A percentile compares a stretch with the other conserved stretches of the same genome.
Conservation (phyloP, 2,329 filamentous ascomycete species). For the Tolypocladium sp. region DNA sequence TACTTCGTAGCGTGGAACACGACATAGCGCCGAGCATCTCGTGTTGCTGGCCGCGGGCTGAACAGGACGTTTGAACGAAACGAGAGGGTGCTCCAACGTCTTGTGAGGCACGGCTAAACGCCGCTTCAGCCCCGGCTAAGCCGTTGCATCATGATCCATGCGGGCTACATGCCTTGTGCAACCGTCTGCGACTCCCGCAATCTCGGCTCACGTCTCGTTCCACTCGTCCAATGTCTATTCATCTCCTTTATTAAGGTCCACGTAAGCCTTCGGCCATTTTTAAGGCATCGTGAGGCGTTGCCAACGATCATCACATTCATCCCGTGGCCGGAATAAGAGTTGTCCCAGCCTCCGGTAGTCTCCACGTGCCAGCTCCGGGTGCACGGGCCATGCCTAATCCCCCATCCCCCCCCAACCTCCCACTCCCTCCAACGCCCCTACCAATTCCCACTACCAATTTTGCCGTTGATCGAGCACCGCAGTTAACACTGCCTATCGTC, state of each 20-base stretch:
- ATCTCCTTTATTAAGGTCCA: neutral
- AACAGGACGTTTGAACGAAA: neutral
- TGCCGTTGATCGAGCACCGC: constrained; percentile 21
- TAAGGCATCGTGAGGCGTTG: neutral
- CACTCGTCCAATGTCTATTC: neutral
- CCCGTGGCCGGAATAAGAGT: constrained; percentile 5
- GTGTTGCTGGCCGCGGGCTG: too few species aligned
- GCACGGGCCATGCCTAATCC: constrained; percentile 18
- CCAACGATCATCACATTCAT: neutral
- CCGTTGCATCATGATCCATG: constrained; percentile 7
- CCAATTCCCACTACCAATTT: constrained; percentile 33
- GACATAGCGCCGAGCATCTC: too few species aligned
- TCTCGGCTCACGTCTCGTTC: neutral
- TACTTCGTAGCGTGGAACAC: too few species aligned
- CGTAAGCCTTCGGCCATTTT: neutral
- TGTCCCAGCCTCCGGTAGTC: constrained; percentile 4
- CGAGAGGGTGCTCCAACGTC: too few species aligned
- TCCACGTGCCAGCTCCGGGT: constrained; percentile 2
- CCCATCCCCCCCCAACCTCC: constrained; percentile 12
- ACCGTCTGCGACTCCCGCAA: neutral
- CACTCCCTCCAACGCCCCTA: constrained; percentile 10
- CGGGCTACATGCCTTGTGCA: neutral
- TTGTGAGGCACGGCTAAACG: constrained; percentile 15
- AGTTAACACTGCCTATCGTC: constrained; percentile 26
- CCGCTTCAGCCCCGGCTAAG: constrained; percentile 19